Conservation (phyloP, 352 stramenopile species). For the Peronospora belbahrii region DNA sequence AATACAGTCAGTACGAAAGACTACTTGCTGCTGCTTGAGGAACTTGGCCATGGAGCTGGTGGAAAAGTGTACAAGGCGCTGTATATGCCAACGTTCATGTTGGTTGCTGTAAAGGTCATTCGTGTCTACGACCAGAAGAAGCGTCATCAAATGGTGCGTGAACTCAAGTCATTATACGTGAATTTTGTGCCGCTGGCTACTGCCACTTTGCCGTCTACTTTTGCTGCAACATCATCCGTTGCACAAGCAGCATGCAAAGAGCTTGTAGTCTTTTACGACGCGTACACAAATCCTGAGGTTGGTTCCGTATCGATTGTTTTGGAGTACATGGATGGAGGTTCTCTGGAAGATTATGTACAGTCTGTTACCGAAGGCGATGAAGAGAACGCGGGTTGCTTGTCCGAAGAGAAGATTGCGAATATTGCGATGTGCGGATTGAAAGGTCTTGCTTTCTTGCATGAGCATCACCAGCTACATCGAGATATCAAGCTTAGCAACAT, state of each 20-base stretch:
- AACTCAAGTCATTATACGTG: conserved; percentile 78
- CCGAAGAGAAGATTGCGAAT: conserved; percentile 73
- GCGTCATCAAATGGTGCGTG: conserved; percentile 81
- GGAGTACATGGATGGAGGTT: conserved; percentile 92
- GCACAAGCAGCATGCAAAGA: conserved; percentile 56
- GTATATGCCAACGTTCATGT: conserved; percentile 82
- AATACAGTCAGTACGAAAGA: conserved; percentile 45
- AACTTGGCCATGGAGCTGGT: conserved; percentile 75
- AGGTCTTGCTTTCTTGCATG: conserved; percentile 85
- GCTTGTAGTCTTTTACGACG: conserved; percentile 89
- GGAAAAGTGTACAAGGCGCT: conserved; percentile 87
- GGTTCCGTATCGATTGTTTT: conserved; percentile 89
- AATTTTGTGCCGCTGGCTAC: conserved; percentile 72
- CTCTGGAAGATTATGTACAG: conserved; percentile 72
- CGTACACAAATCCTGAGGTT: conserved; percentile 84
- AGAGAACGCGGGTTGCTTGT: conserved; percentile 19
- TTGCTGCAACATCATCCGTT: not conserved
- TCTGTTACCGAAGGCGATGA: conserved; percentile 13
- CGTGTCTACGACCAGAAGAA: conserved; percentile 85
- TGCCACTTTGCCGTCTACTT: conserved; percentile 9
- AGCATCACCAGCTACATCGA: conserved; percentile 86
- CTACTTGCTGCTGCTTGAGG: conserved; percentile 57
- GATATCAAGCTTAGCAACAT: conserved; percentile 95
- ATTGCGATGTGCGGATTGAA: conserved; percentile 72
- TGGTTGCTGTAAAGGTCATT: conserved; percentile 88